Percentiles rank a stretch among this genome's conserved stretches.
Conservation (phyloP, 441 rosid species). For the Erodium trifolium region DNA sequence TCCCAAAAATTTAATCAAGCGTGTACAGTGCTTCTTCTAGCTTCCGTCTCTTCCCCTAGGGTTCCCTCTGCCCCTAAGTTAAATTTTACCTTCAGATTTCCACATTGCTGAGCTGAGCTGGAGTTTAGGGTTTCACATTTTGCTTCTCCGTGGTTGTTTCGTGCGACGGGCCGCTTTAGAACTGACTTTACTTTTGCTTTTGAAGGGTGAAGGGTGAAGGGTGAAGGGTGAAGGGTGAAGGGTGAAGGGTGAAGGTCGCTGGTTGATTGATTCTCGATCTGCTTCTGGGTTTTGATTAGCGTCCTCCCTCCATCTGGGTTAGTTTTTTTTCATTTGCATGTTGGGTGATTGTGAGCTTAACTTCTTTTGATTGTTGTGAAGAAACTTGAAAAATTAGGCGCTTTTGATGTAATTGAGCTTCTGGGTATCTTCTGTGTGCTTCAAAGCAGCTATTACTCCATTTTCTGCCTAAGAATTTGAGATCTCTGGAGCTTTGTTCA, state of each 20-base stretch:
- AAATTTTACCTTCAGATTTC: neutral
- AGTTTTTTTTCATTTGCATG: constrained; percentile 14
- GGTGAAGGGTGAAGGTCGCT: too few species aligned
- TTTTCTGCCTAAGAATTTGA: constrained; percentile 1
- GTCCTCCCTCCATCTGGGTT: neutral
- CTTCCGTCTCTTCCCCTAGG: neutral
- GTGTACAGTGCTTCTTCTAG: constrained; percentile 4
- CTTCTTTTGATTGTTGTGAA: constrained; percentile 2
- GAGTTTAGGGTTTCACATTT: neutral
- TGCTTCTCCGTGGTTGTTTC: too few species aligned
- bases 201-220: too few species aligned
- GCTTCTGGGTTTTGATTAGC: constrained; percentile 1
- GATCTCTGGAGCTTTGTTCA: neutral
- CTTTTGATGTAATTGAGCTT: constrained; percentile 22
- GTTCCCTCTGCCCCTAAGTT: constrained; percentile 6
- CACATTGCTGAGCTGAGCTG: neutral
- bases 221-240: too few species aligned
- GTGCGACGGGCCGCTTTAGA: neutral
- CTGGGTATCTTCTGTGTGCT: constrained; percentile 1
- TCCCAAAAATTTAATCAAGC: neutral
- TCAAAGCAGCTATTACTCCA: neutral
- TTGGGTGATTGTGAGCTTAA: neutral
- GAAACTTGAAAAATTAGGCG: neutral
- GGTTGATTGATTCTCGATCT: neutral
- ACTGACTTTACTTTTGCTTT: neutral